Evolutionary conservation across 2,329 filamentous ascomycete genomes (phyloP).

Genomic region (Hypoxylon sp.): DNA sequence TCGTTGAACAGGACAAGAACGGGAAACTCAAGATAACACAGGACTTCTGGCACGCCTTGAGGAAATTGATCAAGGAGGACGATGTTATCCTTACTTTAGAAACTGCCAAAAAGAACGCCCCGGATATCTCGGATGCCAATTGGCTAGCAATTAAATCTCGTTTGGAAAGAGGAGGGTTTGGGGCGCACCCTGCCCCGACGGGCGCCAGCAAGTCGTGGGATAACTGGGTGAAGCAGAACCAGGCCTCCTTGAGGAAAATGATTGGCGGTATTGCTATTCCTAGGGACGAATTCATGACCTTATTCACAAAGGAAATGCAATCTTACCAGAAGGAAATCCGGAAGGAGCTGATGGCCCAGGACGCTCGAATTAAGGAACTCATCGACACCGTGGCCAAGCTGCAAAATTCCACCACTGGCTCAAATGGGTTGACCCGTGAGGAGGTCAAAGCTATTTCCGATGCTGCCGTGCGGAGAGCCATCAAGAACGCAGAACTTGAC

Average conservation of each 20-base stretch:
- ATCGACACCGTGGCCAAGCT: constrained; percentile 52
- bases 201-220: constrained; percentile 1
- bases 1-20: constrained; percentile 64
- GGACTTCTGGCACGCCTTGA: constrained; percentile 75
- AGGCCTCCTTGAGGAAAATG: constrained; percentile 56
- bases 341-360: constrained; percentile 38
- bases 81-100: constrained; percentile 63
- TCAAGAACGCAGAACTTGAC: constrained; percentile 62
- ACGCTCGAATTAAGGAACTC: constrained; percentile 40
- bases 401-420: constrained; percentile 41
- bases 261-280: constrained; percentile 50
- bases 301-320: constrained; percentile 52
- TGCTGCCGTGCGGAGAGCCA: constrained; percentile 58
- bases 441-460: constrained; percentile 60
- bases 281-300: constrained; percentile 53
- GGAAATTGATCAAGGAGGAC: constrained; percentile 65
- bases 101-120: constrained; percentile 55
- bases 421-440: constrained; percentile 54
- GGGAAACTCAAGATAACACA: constrained; percentile 68
- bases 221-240: constrained; percentile 66
- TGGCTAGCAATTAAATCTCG: constrained; percentile 62
- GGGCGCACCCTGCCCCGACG: constrained; percentile 35
- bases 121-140: constrained; percentile 60
- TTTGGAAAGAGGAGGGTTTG: constrained; percentile 54
- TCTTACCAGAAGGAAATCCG: constrained; percentile 47